phyloP scores from a whole-genome alignment of 495 filamentous ascomycete genomes.

The Penicillium chermesinum region DNA sequence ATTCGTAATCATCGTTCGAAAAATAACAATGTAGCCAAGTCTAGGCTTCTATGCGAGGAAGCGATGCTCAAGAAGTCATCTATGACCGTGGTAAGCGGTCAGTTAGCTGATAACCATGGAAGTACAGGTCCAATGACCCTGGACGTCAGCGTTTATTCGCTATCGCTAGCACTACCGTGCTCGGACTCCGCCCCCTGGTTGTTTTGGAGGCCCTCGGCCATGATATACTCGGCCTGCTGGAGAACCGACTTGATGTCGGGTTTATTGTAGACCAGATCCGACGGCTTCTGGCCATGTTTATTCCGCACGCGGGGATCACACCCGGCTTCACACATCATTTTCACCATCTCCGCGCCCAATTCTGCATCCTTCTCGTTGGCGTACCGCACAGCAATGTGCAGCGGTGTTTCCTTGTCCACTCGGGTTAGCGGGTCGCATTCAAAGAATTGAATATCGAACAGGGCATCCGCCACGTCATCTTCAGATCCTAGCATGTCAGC shows the following conservation, averaged over 20 bases:
- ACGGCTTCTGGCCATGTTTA: slow-evolving; percentile 43
- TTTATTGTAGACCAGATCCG: slow-evolving; percentile 51
- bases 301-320: slow-evolving; percentile 60
- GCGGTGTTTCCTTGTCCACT: slow-evolving; percentile 78
- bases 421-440: slow-evolving; percentile 88
- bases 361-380: slow-evolving; percentile 65
- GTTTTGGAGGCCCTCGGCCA: slow-evolving; percentile 38
- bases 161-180: slow-evolving; percentile 39
- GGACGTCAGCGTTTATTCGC: slow-evolving; percentile 23
- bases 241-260: slow-evolving; percentile 59
- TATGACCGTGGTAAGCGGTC: neutral
- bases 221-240: slow-evolving; percentile 70
- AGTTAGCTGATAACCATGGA: too few species aligned
- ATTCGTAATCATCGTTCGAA: slow-evolving; percentile 12
- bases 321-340: slow-evolving; percentile 91
- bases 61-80: neutral
- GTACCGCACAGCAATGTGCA: slow-evolving; percentile 83
- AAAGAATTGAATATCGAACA: slow-evolving; percentile 91
- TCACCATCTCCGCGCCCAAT: slow-evolving; percentile 64
- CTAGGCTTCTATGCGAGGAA: slow-evolving; percentile 4
- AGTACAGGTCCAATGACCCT: neutral
- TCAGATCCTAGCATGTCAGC: too few species aligned
- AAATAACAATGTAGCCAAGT: slow-evolving; percentile 7
- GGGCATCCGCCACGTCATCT: slow-evolving; percentile 86
- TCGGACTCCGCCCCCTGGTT: slow-evolving; percentile 24